Percentiles rank a stretch among this genome's conserved stretches.
phyloP scores from a whole-genome alignment of 139 green algal species.

The Tetraselmis chui region DNA sequence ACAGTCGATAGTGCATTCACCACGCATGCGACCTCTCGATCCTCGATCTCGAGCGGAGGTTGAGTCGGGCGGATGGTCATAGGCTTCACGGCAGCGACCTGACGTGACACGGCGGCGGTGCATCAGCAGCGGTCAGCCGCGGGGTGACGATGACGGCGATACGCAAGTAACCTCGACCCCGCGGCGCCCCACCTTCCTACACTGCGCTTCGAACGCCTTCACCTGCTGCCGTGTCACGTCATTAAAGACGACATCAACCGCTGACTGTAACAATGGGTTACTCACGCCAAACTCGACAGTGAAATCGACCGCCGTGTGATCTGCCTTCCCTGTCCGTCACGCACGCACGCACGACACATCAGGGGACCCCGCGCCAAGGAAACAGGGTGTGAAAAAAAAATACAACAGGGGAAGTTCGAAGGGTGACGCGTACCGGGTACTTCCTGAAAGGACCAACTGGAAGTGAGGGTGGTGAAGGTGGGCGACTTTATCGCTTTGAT shows the following conservation, averaged over 20 bases:
- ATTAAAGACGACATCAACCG: not conserved
- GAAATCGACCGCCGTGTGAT: not conserved
- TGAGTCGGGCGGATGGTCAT: too few species aligned
- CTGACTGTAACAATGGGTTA: not conserved
- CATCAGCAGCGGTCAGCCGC: too few species aligned
- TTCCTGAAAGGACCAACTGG: not conserved
- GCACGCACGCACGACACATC: too few species aligned
- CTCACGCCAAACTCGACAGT: not conserved
- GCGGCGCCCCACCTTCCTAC: not conserved
- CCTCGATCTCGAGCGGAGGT: too few species aligned
- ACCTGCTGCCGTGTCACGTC: not conserved
- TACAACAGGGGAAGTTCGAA: too few species aligned
- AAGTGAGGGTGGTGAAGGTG: not conserved
- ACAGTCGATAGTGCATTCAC: not conserved
- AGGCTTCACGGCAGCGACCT: too few species aligned
- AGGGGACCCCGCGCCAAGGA: too few species aligned
- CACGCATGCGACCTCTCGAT: not conserved
- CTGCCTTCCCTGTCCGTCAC: not conserved
- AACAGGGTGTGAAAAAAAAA: too few species aligned
- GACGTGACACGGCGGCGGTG: too few species aligned
- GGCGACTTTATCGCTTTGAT: not conserved
- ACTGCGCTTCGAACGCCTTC: not conserved
- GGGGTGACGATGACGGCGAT: too few species aligned
- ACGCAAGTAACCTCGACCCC: too few species aligned
- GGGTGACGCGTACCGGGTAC: not conserved